A percentile compares a stretch with the other conserved stretches of the same genome.
phyloP scores from a whole-genome alignment of 345 rosid species.

The Theobroma cacao region DNA sequence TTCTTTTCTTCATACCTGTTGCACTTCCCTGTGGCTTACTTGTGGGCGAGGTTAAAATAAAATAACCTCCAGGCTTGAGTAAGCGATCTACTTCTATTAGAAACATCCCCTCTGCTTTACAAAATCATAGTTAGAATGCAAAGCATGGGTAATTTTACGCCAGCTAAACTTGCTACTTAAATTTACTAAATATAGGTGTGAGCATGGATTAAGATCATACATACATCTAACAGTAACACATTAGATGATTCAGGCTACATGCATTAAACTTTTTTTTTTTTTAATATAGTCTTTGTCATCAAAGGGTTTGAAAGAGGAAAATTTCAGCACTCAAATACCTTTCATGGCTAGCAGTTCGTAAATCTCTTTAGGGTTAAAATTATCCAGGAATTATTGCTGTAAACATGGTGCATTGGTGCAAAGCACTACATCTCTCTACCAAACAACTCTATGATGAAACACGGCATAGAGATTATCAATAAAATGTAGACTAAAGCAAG shows the following conservation, averaged over 20 bases:
- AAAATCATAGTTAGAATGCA: slow-evolving; percentile 23
- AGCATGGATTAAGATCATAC: not conserved
- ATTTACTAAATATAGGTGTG: not conserved
- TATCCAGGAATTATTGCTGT: no score
- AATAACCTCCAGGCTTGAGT: slow-evolving; percentile 94
- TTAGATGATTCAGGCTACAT: not conserved
- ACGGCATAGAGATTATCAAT: not conserved
- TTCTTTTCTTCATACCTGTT: slow-evolving; percentile 46
- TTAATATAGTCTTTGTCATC: not conserved
- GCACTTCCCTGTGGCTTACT: slow-evolving; percentile 58
- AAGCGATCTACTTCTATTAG: slow-evolving; percentile 93
- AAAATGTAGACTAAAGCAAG: not conserved
- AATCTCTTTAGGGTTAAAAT: no score
- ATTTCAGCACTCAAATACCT: not conserved
- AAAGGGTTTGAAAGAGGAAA: not conserved
- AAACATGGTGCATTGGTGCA: not conserved
- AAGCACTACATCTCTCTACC: not conserved
- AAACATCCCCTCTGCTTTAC: slow-evolving; percentile 70
- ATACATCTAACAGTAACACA: not conserved
- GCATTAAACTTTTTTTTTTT: not conserved
- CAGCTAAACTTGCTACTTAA: not conserved
- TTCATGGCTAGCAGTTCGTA: not conserved
- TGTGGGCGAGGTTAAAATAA: slow-evolving; percentile 79
- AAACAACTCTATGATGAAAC: not conserved
- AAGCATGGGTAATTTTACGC: not conserved